Conservation (phyloP, 495 filamentous ascomycete genomes). For the Paragyromitra xinjiangensis region DNA sequence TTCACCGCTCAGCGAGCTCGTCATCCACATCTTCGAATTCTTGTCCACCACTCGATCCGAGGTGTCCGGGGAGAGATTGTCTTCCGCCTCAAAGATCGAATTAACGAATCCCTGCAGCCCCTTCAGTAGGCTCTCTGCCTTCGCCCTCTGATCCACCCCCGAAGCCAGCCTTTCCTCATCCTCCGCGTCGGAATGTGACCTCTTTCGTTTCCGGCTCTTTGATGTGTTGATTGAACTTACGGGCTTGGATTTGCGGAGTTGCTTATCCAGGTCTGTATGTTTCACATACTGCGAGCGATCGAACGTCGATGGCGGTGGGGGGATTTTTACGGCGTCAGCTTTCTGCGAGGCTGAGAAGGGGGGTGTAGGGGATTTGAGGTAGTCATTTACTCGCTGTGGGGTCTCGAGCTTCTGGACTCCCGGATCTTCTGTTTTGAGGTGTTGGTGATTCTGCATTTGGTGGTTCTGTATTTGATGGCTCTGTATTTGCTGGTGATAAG, state of each 20-base stretch:
- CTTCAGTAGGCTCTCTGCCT: constrained; percentile 74
- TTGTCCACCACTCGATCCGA: constrained; percentile 58
- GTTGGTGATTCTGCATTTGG: constrained; percentile 11
- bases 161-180: constrained; percentile 63
- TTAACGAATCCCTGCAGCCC: constrained; percentile 73
- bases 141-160: constrained; percentile 76
- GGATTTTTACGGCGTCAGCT: constrained; percentile 69
- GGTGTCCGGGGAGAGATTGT: constrained; percentile 67
- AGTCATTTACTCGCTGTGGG: constrained; percentile 14
- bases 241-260: constrained; percentile 49
- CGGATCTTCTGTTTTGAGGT: constrained; percentile 22
- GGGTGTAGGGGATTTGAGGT: constrained; percentile 58
- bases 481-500: constrained; percentile 19
- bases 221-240: constrained; percentile 30
- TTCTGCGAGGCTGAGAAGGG: constrained; percentile 69
- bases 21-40: constrained; percentile 54
- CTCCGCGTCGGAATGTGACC: constrained; percentile 56
- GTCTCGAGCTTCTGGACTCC: constrained; percentile 27
- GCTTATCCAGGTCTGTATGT: constrained; percentile 58
- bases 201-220: constrained; percentile 57
- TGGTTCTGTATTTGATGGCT: constrained; percentile 7
- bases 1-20: constrained; percentile 63
- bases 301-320: constrained; percentile 48
- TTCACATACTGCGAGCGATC: constrained; percentile 59
- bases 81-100: constrained; percentile 81